Percentiles rank a stretch among this genome's conserved stretches.
phyloP scores from a whole-genome alignment of 163 green algal species.

The Scenedesmus sp. region DNA sequence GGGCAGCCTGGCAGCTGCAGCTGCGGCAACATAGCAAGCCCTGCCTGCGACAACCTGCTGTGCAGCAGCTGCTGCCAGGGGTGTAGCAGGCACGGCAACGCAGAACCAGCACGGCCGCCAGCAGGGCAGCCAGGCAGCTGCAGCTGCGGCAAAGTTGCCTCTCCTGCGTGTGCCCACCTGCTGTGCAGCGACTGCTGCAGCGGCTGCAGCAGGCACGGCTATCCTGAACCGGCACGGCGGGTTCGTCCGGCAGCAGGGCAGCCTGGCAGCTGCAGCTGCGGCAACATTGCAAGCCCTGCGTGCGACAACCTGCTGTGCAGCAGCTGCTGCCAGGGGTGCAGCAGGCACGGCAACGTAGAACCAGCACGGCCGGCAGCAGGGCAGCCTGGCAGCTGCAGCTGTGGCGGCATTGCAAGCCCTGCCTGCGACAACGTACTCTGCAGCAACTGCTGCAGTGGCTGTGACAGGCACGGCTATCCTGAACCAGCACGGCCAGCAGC shows the following conservation, averaged over 20 bases:
- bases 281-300: background rate
- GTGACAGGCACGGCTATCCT: background rate
- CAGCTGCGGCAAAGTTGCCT: background rate
- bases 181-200: background rate
- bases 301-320: background rate
- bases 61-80: background rate
- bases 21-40: background rate
- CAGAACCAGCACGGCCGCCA: background rate
- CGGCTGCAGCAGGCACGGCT: background rate
- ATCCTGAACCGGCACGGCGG: background rate
- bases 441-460: background rate
- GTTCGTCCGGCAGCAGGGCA: too few species aligned
- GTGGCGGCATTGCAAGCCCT: background rate
- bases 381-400: too few species aligned
- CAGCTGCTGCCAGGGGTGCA: background rate
- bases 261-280: background rate
- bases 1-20: background rate
- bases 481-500: background rate
- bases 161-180: background rate
- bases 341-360: background rate
- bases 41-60: background rate
- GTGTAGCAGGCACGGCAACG: background rate
- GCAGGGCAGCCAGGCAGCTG: background rate
- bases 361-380: background rate
- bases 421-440: background rate